These are phyloP conservation scores for Cyberlindnera saturnus DNA, from an alignment of 805 yeast species.

Conservation along the genomic window DNA sequence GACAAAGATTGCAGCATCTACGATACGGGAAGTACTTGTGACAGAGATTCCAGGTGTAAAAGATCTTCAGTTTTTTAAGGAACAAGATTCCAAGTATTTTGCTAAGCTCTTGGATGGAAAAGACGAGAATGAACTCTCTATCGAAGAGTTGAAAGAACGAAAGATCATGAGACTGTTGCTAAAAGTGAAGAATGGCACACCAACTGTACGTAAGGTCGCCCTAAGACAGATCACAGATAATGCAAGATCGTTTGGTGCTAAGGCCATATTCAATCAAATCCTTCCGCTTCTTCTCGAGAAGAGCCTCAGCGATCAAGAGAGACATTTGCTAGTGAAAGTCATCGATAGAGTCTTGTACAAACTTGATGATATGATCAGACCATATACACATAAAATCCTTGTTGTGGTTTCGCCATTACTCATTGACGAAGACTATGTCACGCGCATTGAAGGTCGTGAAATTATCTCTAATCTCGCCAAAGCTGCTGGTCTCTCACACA, in stretches of 20 bases:
- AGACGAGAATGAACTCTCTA: conserved; percentile 30
- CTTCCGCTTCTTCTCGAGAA: conserved; percentile 73
- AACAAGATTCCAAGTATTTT: conserved; percentile 67
- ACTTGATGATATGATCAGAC: conserved; percentile 59
- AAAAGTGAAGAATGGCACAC: conserved; percentile 74
- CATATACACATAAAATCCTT: conserved; percentile 67
- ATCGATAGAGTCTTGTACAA: conserved; percentile 62
- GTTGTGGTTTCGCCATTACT: conserved; percentile 73
- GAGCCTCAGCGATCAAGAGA: conserved; percentile 70
- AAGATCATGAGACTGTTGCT: conserved; percentile 58
- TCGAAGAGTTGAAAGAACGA: conserved; percentile 53
- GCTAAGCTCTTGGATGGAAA: conserved; percentile 44
- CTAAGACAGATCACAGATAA: conserved; percentile 59
- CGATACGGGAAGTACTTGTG: conserved; percentile 34
- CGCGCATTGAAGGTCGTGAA: conserved; percentile 75
- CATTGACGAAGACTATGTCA: conserved; percentile 70
- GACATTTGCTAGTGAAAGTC: conserved; percentile 75
- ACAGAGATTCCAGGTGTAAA: conserved; percentile 58
- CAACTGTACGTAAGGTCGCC: conserved; percentile 60
- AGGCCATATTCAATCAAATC: conserved; percentile 59
- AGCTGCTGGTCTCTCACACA: conserved; percentile 76
- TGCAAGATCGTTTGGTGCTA: conserved; percentile 64
- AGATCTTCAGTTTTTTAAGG: conserved; percentile 64
- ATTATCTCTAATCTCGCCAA: conserved; percentile 67
- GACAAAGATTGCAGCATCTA: conserved; percentile 24